These are phyloP conservation scores for Termitomyces sp. DNA, from an alignment of 768 basidiomycete species.

Conservation along the genomic window DNA sequence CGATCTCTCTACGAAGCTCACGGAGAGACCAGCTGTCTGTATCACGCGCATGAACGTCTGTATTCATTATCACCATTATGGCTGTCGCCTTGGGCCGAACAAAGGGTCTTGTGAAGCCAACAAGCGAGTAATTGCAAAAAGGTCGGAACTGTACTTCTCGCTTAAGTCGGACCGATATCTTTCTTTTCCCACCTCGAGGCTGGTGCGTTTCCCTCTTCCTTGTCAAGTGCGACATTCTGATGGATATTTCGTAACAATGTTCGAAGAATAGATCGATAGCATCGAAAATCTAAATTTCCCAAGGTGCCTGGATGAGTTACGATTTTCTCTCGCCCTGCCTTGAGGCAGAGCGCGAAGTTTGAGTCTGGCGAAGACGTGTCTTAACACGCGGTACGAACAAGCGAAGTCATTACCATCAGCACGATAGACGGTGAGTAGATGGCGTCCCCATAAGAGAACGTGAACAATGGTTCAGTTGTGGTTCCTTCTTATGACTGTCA, in stretches of 20 bases:
- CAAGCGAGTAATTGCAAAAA: constrained; percentile 3
- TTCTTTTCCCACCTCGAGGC: constrained; percentile 18
- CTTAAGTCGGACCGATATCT: neutral
- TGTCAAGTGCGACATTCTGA: neutral
- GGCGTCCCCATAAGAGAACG: neutral
- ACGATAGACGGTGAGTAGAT: neutral
- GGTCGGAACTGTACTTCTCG: neutral
- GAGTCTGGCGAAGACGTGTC: neutral
- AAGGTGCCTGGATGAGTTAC: neutral
- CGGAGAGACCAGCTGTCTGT: neutral
- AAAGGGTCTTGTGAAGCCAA: neutral
- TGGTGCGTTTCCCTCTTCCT: neutral
- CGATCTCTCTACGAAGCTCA: constrained; percentile 7
- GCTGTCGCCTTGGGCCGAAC: neutral
- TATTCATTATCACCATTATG: neutral
- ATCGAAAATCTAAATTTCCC: neutral
- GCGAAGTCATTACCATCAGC: neutral
- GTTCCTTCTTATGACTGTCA: neutral
- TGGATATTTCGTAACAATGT: neutral
- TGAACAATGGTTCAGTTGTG: no score
- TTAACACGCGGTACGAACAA: neutral
- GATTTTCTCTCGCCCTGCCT: neutral
- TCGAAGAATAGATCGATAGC: constrained; percentile 1
- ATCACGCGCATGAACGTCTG: neutral
- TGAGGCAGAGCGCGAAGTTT: neutral